Percentiles rank a stretch among this genome's conserved stretches.
phyloP scores from a whole-genome alignment of 345 rosid genomes.

The Citrus trifoliata region DNA sequence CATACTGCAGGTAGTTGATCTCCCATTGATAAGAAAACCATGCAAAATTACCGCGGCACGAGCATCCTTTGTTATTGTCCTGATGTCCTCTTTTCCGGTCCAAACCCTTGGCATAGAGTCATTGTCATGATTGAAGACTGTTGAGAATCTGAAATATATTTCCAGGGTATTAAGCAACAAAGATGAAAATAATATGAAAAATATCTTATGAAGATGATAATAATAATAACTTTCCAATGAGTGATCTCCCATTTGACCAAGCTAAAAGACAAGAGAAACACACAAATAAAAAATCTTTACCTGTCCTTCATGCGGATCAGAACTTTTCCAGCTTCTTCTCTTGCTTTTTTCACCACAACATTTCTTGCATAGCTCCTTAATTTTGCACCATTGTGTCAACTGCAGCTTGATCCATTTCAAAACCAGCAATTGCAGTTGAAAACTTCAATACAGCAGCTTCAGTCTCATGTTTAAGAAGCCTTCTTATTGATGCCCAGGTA shows the following conservation, averaged over 20 bases:
- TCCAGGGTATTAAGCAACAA: slow-evolving; percentile 15
- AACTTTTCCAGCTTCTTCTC: slow-evolving; percentile 71
- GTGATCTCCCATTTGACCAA: too few species aligned
- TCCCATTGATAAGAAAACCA: slow-evolving; percentile 10
- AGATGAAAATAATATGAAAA: neutral
- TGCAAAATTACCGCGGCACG: slow-evolving; percentile 49
- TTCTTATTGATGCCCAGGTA: slow-evolving; percentile 66
- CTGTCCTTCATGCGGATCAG: slow-evolving; percentile 73
- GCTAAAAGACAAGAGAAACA: too few species aligned
- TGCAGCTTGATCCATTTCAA: slow-evolving; percentile 49
- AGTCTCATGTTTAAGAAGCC: slow-evolving; percentile 61
- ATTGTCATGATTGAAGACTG: slow-evolving; percentile 61
- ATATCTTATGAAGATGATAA: neutral
- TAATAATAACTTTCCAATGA: too few species aligned
- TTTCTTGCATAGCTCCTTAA: slow-evolving; percentile 48
- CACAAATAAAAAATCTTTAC: slow-evolving; percentile 22
- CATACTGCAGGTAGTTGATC: neutral
- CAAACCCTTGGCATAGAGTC: slow-evolving; percentile 75
- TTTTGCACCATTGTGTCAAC: slow-evolving; percentile 45
- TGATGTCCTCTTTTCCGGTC: slow-evolving; percentile 74
- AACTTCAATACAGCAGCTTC: slow-evolving; percentile 48
- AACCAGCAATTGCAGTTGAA: slow-evolving; percentile 41
- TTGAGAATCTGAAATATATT: slow-evolving; percentile 52
- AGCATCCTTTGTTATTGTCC: slow-evolving; percentile 61
- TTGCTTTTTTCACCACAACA: slow-evolving; percentile 65